Conservation (phyloP, 345 rosid genomes). For the Lumnitzera littorea region DNA sequence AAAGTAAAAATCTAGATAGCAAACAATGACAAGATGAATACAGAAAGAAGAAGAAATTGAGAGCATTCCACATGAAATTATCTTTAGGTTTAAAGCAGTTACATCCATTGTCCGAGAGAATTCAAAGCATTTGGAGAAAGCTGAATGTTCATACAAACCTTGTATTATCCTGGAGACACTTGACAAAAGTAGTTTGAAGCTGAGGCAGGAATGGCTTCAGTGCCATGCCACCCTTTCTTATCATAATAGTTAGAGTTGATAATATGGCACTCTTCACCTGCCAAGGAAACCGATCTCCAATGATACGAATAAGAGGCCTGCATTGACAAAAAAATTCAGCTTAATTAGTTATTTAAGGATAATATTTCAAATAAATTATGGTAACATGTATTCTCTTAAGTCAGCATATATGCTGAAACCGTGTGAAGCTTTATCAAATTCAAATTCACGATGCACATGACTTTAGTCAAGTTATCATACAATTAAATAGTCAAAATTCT, state of each 20-base stretch:
- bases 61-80: background rate
- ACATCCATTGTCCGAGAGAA: background rate
- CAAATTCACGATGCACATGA: no score
- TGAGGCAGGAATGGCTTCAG: constrained; percentile 97
- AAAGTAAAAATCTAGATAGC: constrained; percentile 3
- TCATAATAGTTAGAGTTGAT: constrained; percentile 69
- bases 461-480: no score
- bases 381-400: background rate
- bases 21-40: background rate
- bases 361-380: background rate
- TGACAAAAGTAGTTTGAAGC: constrained; percentile 93
- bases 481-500: background rate
- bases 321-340: constrained; percentile 13
- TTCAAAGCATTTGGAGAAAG: background rate
- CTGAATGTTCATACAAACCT: constrained; percentile 39
- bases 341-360: background rate
- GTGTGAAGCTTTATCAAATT: no score
- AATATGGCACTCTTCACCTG: constrained; percentile 97
- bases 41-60: background rate
- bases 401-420: background rate
- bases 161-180: constrained; percentile 84
- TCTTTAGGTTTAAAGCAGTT: background rate
- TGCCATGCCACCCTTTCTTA: constrained; percentile 80
- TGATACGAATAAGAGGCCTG: constrained; percentile 96
- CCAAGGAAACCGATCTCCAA: constrained; percentile 99